Base-by-base conservation (phyloP, 805 yeast species). In the Zygosaccharomyces bisporus region DNA sequence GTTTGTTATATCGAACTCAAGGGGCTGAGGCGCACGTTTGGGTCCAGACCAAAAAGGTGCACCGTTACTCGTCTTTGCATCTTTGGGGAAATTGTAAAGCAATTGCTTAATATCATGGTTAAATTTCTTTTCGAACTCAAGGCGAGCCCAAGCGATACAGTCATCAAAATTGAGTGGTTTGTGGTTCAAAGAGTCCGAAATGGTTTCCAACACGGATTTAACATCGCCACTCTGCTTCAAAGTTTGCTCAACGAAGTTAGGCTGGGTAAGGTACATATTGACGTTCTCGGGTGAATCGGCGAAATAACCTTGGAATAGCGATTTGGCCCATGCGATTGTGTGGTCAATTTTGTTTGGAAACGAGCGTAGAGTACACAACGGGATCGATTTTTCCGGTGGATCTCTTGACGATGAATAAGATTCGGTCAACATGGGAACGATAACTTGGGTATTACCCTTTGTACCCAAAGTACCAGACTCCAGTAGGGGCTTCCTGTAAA, bases 271-370 rank as follows among this genome's bases (percentile, higher is more conserved):
- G 68, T 89, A 93, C 61, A 87, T 68, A 66, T 93, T 93, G 44
- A 90, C 98, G 58, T 88, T 88, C 66, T 87, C 96, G 14, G 96
- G 90, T n/a, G 88, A 76, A 49, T 91, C 96, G 29, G 80, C 73
- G 66, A 93, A 93, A 60, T 80, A 88, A 16, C 93, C 96, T 73
- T 86, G 93, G 76, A 93, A 93, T 61, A 88, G 74, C 14, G 89
- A 81, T 70, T 95, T 95, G 12, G 98, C 95, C 99, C 99, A 93
- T 4, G 99, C 98, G 69, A 93, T 93, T 1, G 99, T 93, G 63
- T 93, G 99, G 64, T 93, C 99, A 58, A 93, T 93, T 69, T 91
- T 91, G 68, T 89, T 86, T 45, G 99, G 99, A 83, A 93, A 93
- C 3, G 96, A 86, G 69, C 98, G 82, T 63, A 93, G 75, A 2